These are phyloP conservation scores for Phoenix roebelenii DNA, from an alignment of 176 grass and related monocot species.

Conservation along the genomic window DNA sequence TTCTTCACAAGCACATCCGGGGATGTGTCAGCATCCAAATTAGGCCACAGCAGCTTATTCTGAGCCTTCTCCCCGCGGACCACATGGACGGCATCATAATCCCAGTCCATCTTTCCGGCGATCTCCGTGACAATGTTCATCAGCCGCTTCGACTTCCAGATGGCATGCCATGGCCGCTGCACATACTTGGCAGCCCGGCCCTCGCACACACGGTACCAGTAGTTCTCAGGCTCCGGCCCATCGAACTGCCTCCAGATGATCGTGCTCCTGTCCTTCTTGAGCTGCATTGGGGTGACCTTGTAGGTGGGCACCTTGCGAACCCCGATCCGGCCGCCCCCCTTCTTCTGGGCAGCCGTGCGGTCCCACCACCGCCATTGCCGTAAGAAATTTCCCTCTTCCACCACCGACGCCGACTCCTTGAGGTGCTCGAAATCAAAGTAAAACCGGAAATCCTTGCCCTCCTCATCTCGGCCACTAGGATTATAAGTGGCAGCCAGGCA, in stretches of 20 bases:
- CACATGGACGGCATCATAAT: constrained; percentile 81
- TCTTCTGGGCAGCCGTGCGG: constrained; percentile 28
- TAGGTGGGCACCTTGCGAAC: constrained; percentile 76
- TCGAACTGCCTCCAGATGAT: constrained; percentile 87
- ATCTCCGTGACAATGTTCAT: constrained; percentile 98
- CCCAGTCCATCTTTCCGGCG: constrained; percentile 74
- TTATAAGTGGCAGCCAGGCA: constrained; percentile 71
- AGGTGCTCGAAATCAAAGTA: constrained; percentile 96
- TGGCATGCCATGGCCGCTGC: constrained; percentile 76
- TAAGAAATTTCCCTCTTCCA: constrained; percentile 71
- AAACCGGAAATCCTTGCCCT: constrained; percentile 82
- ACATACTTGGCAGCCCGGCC: constrained; percentile 60
- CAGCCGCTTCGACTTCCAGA: constrained; percentile 85
- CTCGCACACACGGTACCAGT: constrained; percentile 97
- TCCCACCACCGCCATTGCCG: constrained; percentile 73
- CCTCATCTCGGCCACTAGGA: constrained; percentile 58
- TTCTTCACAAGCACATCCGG: constrained; percentile 49
- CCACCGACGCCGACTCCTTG: constrained; percentile 58
- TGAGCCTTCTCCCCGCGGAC: constrained; percentile 75
- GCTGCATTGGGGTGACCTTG: constrained; percentile 81
- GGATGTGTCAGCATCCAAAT: constrained; percentile 70
- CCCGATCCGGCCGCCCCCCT: constrained; percentile 44
- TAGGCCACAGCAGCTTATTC: constrained; percentile 69
- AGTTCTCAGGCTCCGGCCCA: constrained; percentile 85
- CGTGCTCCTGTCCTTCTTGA: constrained; percentile 68